Evolutionary conservation across 495 filamentous ascomycete genomes (phyloP).

Genomic region (Bacidia rubella): DNA sequence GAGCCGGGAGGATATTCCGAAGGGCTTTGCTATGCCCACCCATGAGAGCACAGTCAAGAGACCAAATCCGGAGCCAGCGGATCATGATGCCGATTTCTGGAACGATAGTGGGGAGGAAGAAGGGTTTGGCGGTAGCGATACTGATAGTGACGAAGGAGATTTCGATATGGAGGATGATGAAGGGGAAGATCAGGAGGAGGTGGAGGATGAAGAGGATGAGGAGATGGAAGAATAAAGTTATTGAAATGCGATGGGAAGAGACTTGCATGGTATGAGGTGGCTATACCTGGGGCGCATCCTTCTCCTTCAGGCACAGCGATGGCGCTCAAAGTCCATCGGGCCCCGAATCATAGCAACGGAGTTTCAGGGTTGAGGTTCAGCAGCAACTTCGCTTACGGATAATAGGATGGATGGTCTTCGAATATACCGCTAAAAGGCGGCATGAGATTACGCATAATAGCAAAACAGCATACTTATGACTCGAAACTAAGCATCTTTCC

Average conservation of each 20-base stretch:
- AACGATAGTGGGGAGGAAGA: constrained; percentile 62
- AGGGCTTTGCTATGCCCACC: constrained; percentile 71
- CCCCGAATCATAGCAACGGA: too few relatives aligned
- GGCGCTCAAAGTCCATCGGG: too few relatives aligned
- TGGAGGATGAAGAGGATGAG: constrained; percentile 24
- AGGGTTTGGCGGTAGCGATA: constrained; percentile 64
- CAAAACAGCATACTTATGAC: too few relatives aligned
- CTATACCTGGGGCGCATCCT: too few relatives aligned
- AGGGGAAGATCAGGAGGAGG: constrained; percentile 42
- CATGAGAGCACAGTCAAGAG: constrained; percentile 46
- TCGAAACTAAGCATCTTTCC: too few relatives aligned
- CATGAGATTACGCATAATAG: too few relatives aligned
- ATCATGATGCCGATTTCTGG: constrained; percentile 73
- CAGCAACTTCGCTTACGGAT: too few relatives aligned
- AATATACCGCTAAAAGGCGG: too few relatives aligned
- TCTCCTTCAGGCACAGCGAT: too few relatives aligned
- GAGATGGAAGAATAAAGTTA: background rate
- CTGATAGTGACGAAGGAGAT: constrained; percentile 36
- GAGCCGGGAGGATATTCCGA: constrained; percentile 68
- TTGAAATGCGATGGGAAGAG: background rate
- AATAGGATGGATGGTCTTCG: too few relatives aligned
- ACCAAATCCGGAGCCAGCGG: constrained; percentile 48
- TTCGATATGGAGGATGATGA: constrained; percentile 44
- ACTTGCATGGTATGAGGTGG: too few relatives aligned
- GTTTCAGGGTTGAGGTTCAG: too few relatives aligned